Evolutionary conservation across 176 grass and related monocot genomes (phyloP).

Genomic region (Aegilops tauschii): DNA sequence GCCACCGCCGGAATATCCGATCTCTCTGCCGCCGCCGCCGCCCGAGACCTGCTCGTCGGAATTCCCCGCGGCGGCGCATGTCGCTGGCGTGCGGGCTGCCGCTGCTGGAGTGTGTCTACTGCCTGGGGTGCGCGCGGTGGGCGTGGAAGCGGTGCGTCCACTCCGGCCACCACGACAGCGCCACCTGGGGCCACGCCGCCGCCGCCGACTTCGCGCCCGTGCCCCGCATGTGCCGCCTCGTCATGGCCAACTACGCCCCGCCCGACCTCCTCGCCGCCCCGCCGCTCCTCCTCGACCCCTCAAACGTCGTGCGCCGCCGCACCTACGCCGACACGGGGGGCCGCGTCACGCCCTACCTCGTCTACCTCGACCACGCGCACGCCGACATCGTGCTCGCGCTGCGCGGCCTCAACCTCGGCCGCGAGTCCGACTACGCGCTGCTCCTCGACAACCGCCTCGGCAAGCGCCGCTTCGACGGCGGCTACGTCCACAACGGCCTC

Average conservation of each 20-base stretch:
- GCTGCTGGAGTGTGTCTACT: constrained; percentile 93
- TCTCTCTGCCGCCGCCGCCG: too few relatives aligned
- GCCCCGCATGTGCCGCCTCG: constrained; percentile 78
- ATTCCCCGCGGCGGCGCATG: constrained; percentile 28
- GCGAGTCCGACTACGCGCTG: constrained; percentile 77
- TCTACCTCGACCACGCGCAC: constrained; percentile 81
- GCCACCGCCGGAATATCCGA: neutral
- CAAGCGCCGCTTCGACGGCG: constrained; percentile 74
- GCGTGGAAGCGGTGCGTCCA: constrained; percentile 94
- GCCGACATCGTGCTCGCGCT: constrained; percentile 75
- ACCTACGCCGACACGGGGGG: constrained; percentile 63
- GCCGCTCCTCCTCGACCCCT: constrained; percentile 34
- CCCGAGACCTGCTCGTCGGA: neutral
- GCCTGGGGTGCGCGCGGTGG: constrained; percentile 93
- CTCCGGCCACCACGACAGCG: constrained; percentile 69
- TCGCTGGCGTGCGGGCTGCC: constrained; percentile 81
- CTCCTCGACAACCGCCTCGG: constrained; percentile 84
- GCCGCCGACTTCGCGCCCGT: constrained; percentile 69
- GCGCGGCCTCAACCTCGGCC: constrained; percentile 70
- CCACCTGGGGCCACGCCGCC: constrained; percentile 66
- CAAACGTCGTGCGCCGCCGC: constrained; percentile 50
- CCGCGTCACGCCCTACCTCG: constrained; percentile 74
- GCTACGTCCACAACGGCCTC: constrained; percentile 88
- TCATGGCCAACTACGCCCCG: constrained; percentile 77
- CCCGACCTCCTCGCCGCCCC: neutral